Percentiles rank a stretch among this genome's conserved stretches.
Conservation (phyloP, 768 basidiomycete species). For the Tricholoma sp. region DNA sequence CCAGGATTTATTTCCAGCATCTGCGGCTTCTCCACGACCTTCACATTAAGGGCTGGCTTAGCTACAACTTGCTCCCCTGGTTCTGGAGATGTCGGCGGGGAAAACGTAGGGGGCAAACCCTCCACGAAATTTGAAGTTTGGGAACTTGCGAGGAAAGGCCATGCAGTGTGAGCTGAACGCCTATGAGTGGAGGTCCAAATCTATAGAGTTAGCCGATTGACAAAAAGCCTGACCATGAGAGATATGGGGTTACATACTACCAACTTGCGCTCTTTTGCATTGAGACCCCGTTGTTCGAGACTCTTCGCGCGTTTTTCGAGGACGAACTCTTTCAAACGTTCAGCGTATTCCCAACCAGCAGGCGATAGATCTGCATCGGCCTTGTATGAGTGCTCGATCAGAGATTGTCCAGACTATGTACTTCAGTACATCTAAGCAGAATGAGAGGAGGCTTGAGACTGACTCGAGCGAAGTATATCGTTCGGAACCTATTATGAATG, state of each 20-base stretch:
- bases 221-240: background rate
- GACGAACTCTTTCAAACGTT: constrained; percentile 85
- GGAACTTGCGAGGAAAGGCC: constrained; percentile 72
- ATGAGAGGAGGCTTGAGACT: constrained; percentile 19
- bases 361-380: constrained; percentile 96
- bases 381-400: constrained; percentile 98
- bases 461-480: constrained; percentile 95
- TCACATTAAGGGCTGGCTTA: constrained; percentile 46
- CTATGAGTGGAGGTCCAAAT: constrained; percentile 97
- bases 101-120: constrained; percentile 5
- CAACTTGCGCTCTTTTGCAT: constrained; percentile 53
- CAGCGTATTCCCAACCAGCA: constrained; percentile 93
- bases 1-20: constrained; percentile 99
- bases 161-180: constrained; percentile 91
- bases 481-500: constrained; percentile 89
- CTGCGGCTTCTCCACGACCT: constrained; percentile 91
- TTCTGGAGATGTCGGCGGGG: constrained; percentile 4
- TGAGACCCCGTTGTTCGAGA: constrained; percentile 65
- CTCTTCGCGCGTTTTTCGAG: constrained; percentile 75
- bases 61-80: constrained; percentile 6
- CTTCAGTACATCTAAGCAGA: background rate
- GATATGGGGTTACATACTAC: constrained; percentile 45
- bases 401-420: constrained; percentile 90
- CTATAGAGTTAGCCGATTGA: constrained; percentile 30
- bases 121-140: constrained; percentile 13